Percentiles rank a stretch among this genome's conserved stretches.
Evolutionary conservation across 176 grass and related monocot species (phyloP).

Genomic region (Ensete glaucum): DNA sequence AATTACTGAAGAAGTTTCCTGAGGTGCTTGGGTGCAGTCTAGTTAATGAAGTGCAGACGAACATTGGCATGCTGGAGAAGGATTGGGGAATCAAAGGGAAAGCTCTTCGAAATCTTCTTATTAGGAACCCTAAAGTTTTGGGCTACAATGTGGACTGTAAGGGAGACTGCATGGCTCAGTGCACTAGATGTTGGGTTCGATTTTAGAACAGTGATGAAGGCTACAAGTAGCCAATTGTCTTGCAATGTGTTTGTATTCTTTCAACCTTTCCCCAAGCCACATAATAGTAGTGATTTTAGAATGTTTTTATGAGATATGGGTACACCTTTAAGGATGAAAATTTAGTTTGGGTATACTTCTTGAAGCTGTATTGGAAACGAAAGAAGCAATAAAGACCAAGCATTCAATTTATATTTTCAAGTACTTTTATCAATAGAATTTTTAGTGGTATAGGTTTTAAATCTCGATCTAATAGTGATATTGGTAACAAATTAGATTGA

Average conservation of each 20-base stretch:
- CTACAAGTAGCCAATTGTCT: not conserved
- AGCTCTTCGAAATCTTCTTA: constrained; percentile 58
- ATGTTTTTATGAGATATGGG: not conserved
- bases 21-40: constrained; percentile 85
- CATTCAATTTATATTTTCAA: not conserved
- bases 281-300: not conserved
- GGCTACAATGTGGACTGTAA: constrained; percentile 84
- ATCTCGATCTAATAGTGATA: no score
- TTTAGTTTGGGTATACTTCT: not conserved
- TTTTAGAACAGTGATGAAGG: constrained; percentile 19
- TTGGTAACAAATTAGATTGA: no score
- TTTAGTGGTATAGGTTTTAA: no score
- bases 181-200: constrained; percentile 88
- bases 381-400: not conserved
- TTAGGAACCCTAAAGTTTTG: constrained; percentile 83
- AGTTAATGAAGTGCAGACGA: constrained; percentile 53
- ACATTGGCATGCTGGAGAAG: constrained; percentile 60
- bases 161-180: constrained; percentile 80
- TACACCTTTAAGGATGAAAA: no score
- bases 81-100: constrained; percentile 86
- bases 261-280: not conserved
- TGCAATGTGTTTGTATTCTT: not conserved
- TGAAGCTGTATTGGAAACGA: not conserved
- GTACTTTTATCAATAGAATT: not conserved
- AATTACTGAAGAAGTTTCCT: constrained; percentile 85